Conservation (phyloP, 2,329 filamentous ascomycete species). For the Aspergillus pseudoglaucus region DNA sequence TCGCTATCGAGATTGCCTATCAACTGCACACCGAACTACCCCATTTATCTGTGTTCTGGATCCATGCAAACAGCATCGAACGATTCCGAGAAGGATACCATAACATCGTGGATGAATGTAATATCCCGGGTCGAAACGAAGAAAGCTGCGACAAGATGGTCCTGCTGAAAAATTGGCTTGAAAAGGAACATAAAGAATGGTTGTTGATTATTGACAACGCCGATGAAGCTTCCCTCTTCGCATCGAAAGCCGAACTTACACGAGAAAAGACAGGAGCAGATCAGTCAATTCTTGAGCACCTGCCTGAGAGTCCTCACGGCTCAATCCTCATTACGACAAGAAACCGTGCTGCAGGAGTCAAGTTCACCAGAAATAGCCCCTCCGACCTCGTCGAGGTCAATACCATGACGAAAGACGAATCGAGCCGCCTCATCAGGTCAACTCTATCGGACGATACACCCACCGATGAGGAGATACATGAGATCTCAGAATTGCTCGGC, state of each 20-base stretch:
- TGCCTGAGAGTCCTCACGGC: constrained; percentile 3
- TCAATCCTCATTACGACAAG: constrained; percentile 8
- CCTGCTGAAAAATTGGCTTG: constrained; percentile 8
- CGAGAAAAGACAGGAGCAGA: not conserved
- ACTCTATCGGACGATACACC: constrained; percentile 2
- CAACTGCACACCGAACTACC: constrained; percentile 1
- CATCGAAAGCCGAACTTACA: not conserved
- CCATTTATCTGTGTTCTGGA: constrained; percentile 7
- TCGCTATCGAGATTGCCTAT: constrained; percentile 9
- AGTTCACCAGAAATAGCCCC: constrained; percentile 2
- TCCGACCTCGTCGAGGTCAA: constrained; percentile 5
- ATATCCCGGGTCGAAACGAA: not conserved
- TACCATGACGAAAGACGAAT: constrained; percentile 6
- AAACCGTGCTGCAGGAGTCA: constrained; percentile 9
- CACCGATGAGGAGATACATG: constrained; percentile 5
- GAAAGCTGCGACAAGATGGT: constrained; percentile 3
- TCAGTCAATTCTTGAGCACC: constrained; percentile 3
- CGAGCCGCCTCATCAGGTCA: constrained; percentile 6
- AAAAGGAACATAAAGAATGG: constrained; percentile 8
- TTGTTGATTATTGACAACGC: constrained; percentile 15
- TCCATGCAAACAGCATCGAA: constrained; percentile 7
- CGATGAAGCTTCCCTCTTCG: constrained; percentile 11
- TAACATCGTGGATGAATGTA: constrained; percentile 3
- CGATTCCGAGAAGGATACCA: constrained; percentile 8
- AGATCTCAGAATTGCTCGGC: constrained; percentile 5